A percentile compares a stretch with the other conserved stretches of the same genome.
Evolutionary conservation across 768 basidiomycete species (phyloP).

Genomic region (Boletus rex-veris): DNA sequence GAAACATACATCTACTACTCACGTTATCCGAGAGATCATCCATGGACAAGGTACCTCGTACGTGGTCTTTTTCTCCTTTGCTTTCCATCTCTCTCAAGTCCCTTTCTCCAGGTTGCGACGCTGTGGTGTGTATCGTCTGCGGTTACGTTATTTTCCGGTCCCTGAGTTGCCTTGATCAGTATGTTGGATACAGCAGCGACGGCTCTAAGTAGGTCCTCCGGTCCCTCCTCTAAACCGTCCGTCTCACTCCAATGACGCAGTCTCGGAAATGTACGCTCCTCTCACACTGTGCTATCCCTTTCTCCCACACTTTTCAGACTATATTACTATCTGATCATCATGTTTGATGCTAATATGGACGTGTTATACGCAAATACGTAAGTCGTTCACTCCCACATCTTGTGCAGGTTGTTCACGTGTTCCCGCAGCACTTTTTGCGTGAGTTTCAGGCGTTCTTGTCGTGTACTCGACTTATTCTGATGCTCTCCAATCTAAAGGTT

Average conservation of each 20-base stretch:
- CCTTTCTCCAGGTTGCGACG: conserved; percentile 16
- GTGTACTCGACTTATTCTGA: background rate
- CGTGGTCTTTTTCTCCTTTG: background rate
- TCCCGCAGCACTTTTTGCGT: conserved; percentile 29
- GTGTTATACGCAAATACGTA: conserved; percentile 27
- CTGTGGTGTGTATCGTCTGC: conserved; percentile 14
- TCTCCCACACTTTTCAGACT: conserved; percentile 19
- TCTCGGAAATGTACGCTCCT: conserved; percentile 25
- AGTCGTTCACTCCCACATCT: background rate
- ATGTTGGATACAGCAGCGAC: conserved; percentile 24
- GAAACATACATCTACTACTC: conserved; percentile 31
- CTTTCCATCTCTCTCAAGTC: background rate
- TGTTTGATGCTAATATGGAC: conserved; percentile 23
- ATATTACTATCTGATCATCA: conserved; percentile 27
- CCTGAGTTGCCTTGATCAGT: conserved; percentile 5
- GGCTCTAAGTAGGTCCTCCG: conserved; percentile 21
- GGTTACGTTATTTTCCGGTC: background rate
- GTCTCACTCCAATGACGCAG: conserved; percentile 15
- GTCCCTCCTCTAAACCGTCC: background rate
- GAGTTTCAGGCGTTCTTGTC: conserved; percentile 9
- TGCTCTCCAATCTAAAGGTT: conserved; percentile 12
- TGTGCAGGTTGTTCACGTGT: background rate
- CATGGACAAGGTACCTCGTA: conserved; percentile 22
- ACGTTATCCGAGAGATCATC: conserved; percentile 21
- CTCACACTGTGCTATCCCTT: background rate